Percentiles rank a stretch among this genome's conserved stretches.
Evolutionary conservation across 2,329 filamentous ascomycete species (phyloP).

Genomic region (Fusarium verrucosum): DNA sequence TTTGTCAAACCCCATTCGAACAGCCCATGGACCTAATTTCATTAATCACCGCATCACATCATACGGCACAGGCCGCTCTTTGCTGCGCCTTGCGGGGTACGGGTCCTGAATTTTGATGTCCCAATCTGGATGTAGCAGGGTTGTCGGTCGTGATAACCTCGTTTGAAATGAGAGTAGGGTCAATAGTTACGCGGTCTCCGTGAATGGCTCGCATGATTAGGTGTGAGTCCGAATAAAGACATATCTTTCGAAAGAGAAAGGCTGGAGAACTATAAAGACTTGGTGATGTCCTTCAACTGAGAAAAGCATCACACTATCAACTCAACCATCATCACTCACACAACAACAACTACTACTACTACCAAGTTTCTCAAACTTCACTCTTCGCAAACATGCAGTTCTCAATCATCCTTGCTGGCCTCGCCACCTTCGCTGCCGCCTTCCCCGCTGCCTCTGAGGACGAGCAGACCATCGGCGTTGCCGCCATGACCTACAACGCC

Average conservation of each 20-base stretch:
- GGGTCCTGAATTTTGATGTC: no score
- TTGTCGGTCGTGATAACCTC: neutral
- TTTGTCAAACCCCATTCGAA: neutral
- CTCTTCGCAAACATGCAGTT: slow-evolving; percentile 7
- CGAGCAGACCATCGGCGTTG: neutral
- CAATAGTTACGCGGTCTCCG: neutral
- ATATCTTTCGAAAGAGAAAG: neutral
- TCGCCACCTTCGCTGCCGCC: neutral
- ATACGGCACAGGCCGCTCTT: neutral
- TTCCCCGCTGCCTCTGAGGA: neutral
- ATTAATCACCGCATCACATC: neutral
- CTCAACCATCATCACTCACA: neutral
- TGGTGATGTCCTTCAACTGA: neutral
- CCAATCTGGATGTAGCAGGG: neutral
- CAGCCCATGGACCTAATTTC: no score
- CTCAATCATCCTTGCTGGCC: neutral
- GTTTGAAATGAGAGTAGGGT: neutral
- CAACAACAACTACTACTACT: rapidly evolving
- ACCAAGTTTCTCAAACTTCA: neutral
- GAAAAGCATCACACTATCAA: neutral
- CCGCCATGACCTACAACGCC: slow-evolving; percentile 19
- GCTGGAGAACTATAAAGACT: neutral
- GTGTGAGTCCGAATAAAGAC: neutral
- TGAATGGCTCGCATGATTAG: neutral
- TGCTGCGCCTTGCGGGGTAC: neutral